Evolutionary conservation across 2,329 filamentous ascomycete species (phyloP), one percentile per base, ranked within the genome.

Genomic region (Fragosphaeria purpurea): DNA sequence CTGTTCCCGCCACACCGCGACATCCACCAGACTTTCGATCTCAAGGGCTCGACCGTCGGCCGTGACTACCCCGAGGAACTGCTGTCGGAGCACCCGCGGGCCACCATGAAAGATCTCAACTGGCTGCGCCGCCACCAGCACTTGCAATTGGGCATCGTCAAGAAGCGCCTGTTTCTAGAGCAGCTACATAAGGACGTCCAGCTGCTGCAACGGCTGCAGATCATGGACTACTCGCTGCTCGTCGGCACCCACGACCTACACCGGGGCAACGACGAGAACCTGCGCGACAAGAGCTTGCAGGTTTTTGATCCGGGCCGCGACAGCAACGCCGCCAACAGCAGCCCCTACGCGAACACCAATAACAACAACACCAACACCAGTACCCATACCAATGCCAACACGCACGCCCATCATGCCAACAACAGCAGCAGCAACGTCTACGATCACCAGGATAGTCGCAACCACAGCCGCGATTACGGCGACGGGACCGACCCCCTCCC

Each of bases 201-300:
- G 48, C 73, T 98, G 35, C 71, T 98, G 53, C 89, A 97, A 67
- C 82, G 78, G 59, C 74, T 97, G 42, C 85, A 95, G 60, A 97
- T 98, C 61, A 98, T 98, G 93, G 93, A 98, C 67, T 98, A 98
- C 68, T 97, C 91, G 8, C 79, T 98, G 55, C 76, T 98, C 39
- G 82, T 98, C 50, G 93, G 93, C 46, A 93, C 97, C 47, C 93
- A 98, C 63, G 93, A 98, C 63, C 67, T 94, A 22, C 80, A 82
- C 50, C 84, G 87, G 58, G 93, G 93, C 34, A 98, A 98, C 63
- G 89, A 96, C 59, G 93, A 98, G 65, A 95, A 96, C 51, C 73
- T 98, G 44, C 86, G 82, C 32, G 82, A 77, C 69, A 95, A 94
- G 72, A 96, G 90, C 0, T 71, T 98, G 47, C 84, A 93, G 64